A percentile compares a stretch with the other conserved stretches of the same genome.
phyloP scores from a whole-genome alignment of 2,329 filamentous ascomycete species.

The Aspergillus transmontanensis region DNA sequence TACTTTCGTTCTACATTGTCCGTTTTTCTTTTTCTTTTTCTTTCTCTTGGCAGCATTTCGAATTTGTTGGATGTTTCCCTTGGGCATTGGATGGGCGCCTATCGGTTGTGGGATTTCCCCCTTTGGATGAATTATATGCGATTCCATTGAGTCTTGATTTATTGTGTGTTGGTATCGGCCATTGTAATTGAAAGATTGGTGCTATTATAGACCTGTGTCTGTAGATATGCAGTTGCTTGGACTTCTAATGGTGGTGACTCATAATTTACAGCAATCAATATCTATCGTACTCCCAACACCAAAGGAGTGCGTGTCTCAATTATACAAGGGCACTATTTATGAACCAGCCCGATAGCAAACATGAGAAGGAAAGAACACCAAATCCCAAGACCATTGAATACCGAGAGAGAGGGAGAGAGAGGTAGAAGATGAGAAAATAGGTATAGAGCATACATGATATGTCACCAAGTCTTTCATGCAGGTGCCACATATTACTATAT shows the following conservation, averaged over 20 bases:
- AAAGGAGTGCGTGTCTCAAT: neutral
- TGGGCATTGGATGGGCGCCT: slow-evolving; percentile 24
- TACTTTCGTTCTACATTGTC: neutral
- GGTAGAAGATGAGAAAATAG: neutral
- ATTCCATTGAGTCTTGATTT: slow-evolving; percentile 5
- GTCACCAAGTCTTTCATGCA: neutral
- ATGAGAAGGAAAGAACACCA: neutral
- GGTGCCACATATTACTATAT: neutral
- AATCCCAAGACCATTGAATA: neutral
- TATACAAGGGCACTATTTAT: neutral
- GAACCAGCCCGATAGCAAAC: neutral
- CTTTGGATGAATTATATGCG: slow-evolving; percentile 5
- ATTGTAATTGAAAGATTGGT: neutral
- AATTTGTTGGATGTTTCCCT: slow-evolving; percentile 4
- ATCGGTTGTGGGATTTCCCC: slow-evolving; percentile 9
- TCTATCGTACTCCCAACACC: neutral
- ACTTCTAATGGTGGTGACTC: too few species aligned
- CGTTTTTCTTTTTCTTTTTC: neutral
- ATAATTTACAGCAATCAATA: neutral
- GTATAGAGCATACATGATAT: neutral
- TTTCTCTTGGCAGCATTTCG: neutral
- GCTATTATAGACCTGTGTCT: neutral
- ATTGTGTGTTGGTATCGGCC: neutral
- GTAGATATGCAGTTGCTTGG: neutral
- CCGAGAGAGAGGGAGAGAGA: neutral